A percentile compares a stretch with the other conserved stretches of the same genome.
Conservation (phyloP, 805 yeast species). For the Saturnispora galanensis region DNA sequence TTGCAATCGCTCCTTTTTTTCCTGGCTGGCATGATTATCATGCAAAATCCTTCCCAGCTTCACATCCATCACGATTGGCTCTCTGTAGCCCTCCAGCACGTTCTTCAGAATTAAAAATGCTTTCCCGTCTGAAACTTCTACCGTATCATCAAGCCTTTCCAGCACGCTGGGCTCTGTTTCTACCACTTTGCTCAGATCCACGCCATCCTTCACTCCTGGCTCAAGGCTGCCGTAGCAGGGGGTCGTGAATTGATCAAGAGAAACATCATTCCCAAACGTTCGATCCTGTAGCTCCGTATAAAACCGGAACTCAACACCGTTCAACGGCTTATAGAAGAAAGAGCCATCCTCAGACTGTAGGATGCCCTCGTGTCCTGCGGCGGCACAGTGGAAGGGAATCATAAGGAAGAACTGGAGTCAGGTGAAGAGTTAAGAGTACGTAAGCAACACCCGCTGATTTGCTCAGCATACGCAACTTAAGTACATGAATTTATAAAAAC, state of each 20-base stretch:
- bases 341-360: conserved; percentile 52
- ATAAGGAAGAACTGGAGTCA: conserved; percentile 1
- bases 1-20: conserved; percentile 51
- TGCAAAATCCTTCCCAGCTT: conserved; percentile 67
- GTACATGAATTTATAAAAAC: neutral
- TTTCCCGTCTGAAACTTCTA: conserved; percentile 14
- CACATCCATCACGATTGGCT: conserved; percentile 73
- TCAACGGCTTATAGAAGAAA: conserved; percentile 63
- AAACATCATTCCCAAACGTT: neutral
- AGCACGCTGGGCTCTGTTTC: conserved; percentile 18
- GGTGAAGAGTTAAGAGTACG: too few relatives aligned
- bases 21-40: conserved; percentile 50
- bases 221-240: conserved; percentile 37
- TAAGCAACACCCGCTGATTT: too few relatives aligned
- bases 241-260: conserved; percentile 15
- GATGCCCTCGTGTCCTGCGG: conserved; percentile 89
- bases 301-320: conserved; percentile 62
- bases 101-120: conserved; percentile 63
- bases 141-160: conserved; percentile 9
- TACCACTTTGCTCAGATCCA: conserved; percentile 6
- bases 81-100: conserved; percentile 44
- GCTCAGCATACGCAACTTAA: neutral
- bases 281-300: conserved; percentile 34
- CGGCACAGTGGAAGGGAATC: conserved; percentile 48
- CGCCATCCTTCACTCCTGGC: conserved; percentile 15